Evolutionary conservation across 176 grass and related monocot species (phyloP).

Genomic region (Cymbopogon citratus): DNA sequence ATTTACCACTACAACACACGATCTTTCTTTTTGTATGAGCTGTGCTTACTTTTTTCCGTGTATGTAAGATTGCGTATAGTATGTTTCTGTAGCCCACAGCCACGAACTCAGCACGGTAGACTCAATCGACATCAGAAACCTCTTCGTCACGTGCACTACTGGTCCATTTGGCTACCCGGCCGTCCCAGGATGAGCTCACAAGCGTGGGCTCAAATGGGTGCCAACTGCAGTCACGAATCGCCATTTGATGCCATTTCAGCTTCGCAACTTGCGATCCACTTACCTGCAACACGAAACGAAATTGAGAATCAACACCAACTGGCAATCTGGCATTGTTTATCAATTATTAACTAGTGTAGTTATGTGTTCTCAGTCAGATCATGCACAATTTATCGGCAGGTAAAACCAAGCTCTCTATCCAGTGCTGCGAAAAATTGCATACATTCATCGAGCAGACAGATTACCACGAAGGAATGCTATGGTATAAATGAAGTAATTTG

Average conservation of each 20-base stretch:
- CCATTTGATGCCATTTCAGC: constrained; percentile 45
- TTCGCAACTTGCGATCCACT: constrained; percentile 55
- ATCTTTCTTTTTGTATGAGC: neutral
- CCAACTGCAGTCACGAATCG: constrained; percentile 83
- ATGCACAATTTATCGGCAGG: neutral
- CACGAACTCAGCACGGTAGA: neutral
- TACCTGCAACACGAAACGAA: constrained; percentile 41
- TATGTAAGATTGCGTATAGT: neutral
- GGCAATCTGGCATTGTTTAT: neutral
- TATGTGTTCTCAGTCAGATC: neutral
- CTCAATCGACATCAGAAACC: constrained; percentile 24
- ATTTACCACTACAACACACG: neutral
- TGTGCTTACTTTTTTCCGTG: neutral
- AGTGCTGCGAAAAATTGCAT: neutral
- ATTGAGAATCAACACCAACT: constrained; percentile 1
- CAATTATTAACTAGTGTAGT: neutral
- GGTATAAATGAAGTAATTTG: neutral
- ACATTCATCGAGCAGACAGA: neutral
- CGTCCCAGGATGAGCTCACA: constrained; percentile 78
- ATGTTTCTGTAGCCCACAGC: neutral
- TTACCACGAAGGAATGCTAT: neutral
- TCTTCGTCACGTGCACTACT: constrained; percentile 17
- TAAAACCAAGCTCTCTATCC: neutral
- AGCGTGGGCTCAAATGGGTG: constrained; percentile 67
- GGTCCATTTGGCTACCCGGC: constrained; percentile 48